phyloP scores from a whole-genome alignment of 2,329 filamentous ascomycete genomes.

The Fusarium guadeloupense region DNA sequence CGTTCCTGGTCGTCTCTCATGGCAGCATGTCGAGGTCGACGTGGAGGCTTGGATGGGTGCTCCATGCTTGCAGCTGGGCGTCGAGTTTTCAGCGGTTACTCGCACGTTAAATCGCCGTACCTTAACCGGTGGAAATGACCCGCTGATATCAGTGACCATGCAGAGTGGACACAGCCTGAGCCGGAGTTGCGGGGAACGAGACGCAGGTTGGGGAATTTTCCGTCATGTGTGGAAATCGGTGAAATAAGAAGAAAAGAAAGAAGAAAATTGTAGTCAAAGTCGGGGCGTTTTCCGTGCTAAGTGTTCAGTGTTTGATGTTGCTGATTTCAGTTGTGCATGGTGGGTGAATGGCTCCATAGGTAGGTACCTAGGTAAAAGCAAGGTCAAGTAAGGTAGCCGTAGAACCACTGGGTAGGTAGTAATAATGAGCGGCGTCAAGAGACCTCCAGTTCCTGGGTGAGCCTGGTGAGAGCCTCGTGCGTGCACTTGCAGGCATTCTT shows the following conservation, averaged over 20 bases:
- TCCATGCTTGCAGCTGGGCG: constrained; percentile 44
- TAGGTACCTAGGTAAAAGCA: too few species aligned
- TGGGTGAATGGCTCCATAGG: constrained; percentile 4
- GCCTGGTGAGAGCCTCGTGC: constrained; percentile 21
- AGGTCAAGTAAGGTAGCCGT: too few species aligned
- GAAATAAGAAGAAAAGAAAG: constrained; percentile 1
- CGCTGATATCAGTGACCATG: constrained; percentile 38
- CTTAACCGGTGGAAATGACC: constrained; percentile 49
- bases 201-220: constrained; percentile 13
- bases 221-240: constrained; percentile 18
- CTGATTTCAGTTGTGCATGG: not conserved
- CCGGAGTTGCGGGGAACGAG: constrained; percentile 31
- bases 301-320: too few species aligned
- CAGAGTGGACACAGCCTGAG: too few species aligned
- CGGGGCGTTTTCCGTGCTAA: too few species aligned
- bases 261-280: not conserved
- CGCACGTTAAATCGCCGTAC: constrained; percentile 51
- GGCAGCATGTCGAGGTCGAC: constrained; percentile 52
- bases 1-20: constrained; percentile 52
- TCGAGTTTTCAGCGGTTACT: constrained; percentile 53
- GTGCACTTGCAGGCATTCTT: constrained; percentile 43
- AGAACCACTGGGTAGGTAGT: constrained; percentile 8
- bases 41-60: constrained; percentile 47
- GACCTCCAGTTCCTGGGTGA: constrained; percentile 6
- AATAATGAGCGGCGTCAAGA: constrained; percentile 6